Base-by-base conservation (phyloP, 495 filamentous ascomycete species). In the Penicillium diatomitis region DNA sequence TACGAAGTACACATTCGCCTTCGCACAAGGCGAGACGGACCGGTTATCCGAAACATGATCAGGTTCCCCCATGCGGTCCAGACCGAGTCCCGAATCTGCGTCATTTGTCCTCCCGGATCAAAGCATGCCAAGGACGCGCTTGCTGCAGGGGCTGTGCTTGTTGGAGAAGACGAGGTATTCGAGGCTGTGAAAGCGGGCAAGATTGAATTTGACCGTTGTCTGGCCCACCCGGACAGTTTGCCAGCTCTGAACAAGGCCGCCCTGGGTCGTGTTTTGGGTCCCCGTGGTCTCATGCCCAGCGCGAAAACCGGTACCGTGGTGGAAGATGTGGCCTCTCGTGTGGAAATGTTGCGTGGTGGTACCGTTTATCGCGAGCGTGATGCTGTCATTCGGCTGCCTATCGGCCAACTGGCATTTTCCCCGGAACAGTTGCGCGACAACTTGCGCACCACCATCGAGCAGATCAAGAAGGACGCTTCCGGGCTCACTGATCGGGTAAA, bases 361-460 rank as follows among this genome's bases (percentile, higher is more conserved):
- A 85, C 83, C 37, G 82, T 88, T 47, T 98, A 95, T 67, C 80
- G 88, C 56, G 92, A 98, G 68, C 79, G 82, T 54, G 61, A 83
- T 53, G 94, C 88, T 33, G 86, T 94, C 38, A 80, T 98, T 33
- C 73, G 92, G 46, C 79, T 96, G 73, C 83, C 91, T 9, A 77
- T 98, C 49, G 92, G 90, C 6, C 91, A 96, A 67, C 72, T 98
- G 63, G 87, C 79, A 3, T 96, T 95, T 66, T 86, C 87, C 8
- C 90, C 92, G 12, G 81, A 89, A 62, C 80, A 91, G 75, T 65
- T 98, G 69, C 77, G 82, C 52, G 82, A 82, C 55, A 98, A 98
- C 67, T 76, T 97, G 67, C 84, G 81, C 68, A 70, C 79, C 33
- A 83, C 96, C 50, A 75, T 97, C 57, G 74, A 75, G 2, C 71